Base-by-base conservation (phyloP, 2,329 filamentous ascomycete species). In the Diplodia seriata region DNA sequence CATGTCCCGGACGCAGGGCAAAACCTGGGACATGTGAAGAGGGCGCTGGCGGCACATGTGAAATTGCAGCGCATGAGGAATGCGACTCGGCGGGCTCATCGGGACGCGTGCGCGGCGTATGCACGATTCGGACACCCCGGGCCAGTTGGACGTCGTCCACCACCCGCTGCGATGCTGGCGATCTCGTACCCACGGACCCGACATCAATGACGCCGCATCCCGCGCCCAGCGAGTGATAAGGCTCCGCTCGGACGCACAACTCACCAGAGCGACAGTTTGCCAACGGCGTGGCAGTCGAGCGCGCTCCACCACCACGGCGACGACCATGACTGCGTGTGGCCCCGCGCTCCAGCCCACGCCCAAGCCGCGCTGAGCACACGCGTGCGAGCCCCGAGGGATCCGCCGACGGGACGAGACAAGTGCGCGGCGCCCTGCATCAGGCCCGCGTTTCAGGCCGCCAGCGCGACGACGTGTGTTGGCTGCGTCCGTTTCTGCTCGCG, bases 131-230 rank as follows among this genome's bases (percentile, higher is more conserved):
- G 54, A n/a, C 9, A 3, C 15, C 26, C 26, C 7, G 29, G 26
- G 31, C 31, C 31, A 33, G 31, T 33, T 33, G 31, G 31, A 8
- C 31, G 40, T 33, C 15, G 40, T 26, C 26, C 40, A 26, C 33
- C 57, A 29, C 23, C 36, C 55, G 38, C 36, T 33, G 40, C 33
- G 33, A 11, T 7, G 40, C 3, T 20, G 43, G n/a, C 40, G 14
- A 33, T 33, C 57, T 62, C 40, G 26, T 49, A 33, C 57, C 57
- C 57, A 62, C 57, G 29, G 26, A 49, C 56, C 56, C 56, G 56
- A 61, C 56, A 61, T 61, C 56, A 61, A 61, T 61, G 56, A 61
- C 56, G 56, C 56, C 56, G 38, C 56, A 47, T 49, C 56, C 38
- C 56, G 20, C 47, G 29, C n/a, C 61, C 61, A 50, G 47, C 56